These are phyloP conservation scores for Fraxinus baroniana DNA, from an alignment of 305 asterid genomes.

Conservation along the genomic window DNA sequence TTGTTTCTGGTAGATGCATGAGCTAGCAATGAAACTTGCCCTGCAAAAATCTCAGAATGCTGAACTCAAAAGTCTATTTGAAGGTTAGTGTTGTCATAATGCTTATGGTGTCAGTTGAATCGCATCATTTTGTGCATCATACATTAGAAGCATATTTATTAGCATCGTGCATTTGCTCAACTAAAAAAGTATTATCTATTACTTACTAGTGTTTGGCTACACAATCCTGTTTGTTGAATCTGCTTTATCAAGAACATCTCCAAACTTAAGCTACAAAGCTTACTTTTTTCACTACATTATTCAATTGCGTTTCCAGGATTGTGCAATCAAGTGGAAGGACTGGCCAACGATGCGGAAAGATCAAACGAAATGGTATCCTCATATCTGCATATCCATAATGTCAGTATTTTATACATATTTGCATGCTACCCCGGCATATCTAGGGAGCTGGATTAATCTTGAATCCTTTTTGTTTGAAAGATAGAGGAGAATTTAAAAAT, in stretches of 20 bases:
- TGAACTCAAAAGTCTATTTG: slow-evolving; percentile 73
- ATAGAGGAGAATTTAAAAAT: background rate
- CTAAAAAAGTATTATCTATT: background rate
- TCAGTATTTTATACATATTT: background rate
- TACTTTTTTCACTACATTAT: background rate
- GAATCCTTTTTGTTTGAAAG: background rate
- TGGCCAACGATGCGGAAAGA: slow-evolving; percentile 70
- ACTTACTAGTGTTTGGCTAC: background rate
- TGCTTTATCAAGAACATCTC: background rate
- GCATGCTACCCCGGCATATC: background rate
- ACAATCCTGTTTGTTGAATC: background rate
- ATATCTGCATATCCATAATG: background rate
- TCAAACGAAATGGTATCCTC: slow-evolving; percentile 82
- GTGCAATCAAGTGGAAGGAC: slow-evolving; percentile 70
- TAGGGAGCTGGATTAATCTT: background rate
- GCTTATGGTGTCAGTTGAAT: background rate
- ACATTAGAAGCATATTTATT: background rate
- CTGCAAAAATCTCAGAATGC: slow-evolving; percentile 77
- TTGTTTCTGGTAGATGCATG: slow-evolving; percentile 61
- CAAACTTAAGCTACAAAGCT: background rate
- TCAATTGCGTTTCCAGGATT: slow-evolving; percentile 49
- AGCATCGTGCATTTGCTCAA: background rate
- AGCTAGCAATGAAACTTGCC: slow-evolving; percentile 84
- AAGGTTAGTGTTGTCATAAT: slow-evolving; percentile 49
- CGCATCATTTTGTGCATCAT: background rate